A percentile compares a stretch with the other conserved stretches of the same genome.
These are phyloP conservation scores for Tetracladium setigerum DNA, from an alignment of 495 filamentous ascomycete genomes.

Conservation along the genomic window DNA sequence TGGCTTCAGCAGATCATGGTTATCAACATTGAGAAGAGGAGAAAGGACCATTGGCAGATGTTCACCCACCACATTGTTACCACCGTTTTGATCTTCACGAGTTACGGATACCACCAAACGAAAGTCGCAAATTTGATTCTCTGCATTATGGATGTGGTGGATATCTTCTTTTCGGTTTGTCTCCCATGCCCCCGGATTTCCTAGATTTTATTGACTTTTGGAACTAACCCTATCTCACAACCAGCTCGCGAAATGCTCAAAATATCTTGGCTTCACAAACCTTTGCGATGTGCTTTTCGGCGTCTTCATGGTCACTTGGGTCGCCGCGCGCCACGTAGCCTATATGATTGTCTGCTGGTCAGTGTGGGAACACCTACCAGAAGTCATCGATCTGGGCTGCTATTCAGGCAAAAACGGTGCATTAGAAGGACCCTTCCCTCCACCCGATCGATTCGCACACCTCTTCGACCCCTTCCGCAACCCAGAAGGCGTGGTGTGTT, in stretches of 20 bases:
- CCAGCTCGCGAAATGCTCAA: slow-evolving; percentile 88
- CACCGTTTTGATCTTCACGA: slow-evolving; percentile 64
- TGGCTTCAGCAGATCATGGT: slow-evolving; percentile 92
- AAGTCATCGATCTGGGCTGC: slow-evolving; percentile 58
- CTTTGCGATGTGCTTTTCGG: slow-evolving; percentile 81
- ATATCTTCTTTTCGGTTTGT: slow-evolving; percentile 79
- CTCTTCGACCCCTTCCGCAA: slow-evolving; percentile 63
- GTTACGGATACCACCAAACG: slow-evolving; percentile 77
- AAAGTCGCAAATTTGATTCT: slow-evolving; percentile 85
- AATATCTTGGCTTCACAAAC: slow-evolving; percentile 69
- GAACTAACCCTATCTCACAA: not conserved
- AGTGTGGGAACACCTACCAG: slow-evolving; percentile 62
- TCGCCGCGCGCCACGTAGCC: slow-evolving; percentile 72
- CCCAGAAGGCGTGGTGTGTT: slow-evolving; percentile 67
- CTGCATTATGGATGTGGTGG: slow-evolving; percentile 88
- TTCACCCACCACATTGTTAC: slow-evolving; percentile 92
- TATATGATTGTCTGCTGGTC: slow-evolving; percentile 75
- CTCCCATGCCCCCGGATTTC: not conserved
- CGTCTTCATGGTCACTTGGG: slow-evolving; percentile 80
- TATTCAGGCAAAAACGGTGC: slow-evolving; percentile 52
- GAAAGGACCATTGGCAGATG: slow-evolving; percentile 96
- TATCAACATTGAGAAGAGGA: slow-evolving; percentile 84
- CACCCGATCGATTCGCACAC: slow-evolving; percentile 49
- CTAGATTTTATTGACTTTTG: not conserved
- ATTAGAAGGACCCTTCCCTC: slow-evolving; percentile 46